These are phyloP conservation scores for Nigrospora oryzae DNA, from an alignment of 2,329 filamentous ascomycete species.

Conservation along the genomic window DNA sequence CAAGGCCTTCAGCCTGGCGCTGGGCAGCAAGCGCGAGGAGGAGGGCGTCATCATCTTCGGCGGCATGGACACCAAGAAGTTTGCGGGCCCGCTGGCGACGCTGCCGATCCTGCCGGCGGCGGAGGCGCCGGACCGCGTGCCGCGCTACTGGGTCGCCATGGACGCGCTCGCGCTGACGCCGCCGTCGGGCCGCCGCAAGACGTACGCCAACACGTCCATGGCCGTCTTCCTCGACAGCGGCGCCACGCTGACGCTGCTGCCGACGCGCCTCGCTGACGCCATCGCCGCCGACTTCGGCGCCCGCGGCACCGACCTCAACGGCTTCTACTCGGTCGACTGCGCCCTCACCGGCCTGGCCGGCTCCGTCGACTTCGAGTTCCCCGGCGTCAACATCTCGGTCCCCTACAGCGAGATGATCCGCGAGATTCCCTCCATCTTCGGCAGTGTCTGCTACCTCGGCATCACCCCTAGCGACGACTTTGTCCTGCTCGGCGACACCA, in stretches of 20 bases:
- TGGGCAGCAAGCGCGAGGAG: slow-evolving; percentile 51
- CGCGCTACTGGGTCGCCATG: slow-evolving; percentile 45
- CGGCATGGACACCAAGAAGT: slow-evolving; percentile 58
- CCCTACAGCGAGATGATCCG: slow-evolving; percentile 41
- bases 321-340: slow-evolving; percentile 40
- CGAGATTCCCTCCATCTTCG: slow-evolving; percentile 16
- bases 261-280: slow-evolving; percentile 40
- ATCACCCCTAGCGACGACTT: slow-evolving; percentile 37
- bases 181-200: slow-evolving; percentile 21
- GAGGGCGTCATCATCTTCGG: slow-evolving; percentile 61
- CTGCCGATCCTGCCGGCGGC: slow-evolving; percentile 51
- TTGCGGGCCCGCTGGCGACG: slow-evolving; percentile 46
- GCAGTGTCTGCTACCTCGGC: slow-evolving; percentile 37
- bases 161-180: slow-evolving; percentile 31
- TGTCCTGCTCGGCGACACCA: slow-evolving; percentile 49
- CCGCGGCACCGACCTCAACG: slow-evolving; percentile 24
- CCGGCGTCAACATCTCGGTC: slow-evolving; percentile 36
- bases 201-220: slow-evolving; percentile 28
- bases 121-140: slow-evolving; percentile 44
- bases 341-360: slow-evolving; percentile 27
- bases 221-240: slow-evolving; percentile 65
- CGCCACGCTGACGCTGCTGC: slow-evolving; percentile 60
- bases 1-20: slow-evolving; percentile 56
- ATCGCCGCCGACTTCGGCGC: slow-evolving; percentile 43
- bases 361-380: slow-evolving; percentile 40